phyloP scores from a whole-genome alignment of 1,284 basidiomycete genomes.

The Bondarzewia mesenterica region DNA sequence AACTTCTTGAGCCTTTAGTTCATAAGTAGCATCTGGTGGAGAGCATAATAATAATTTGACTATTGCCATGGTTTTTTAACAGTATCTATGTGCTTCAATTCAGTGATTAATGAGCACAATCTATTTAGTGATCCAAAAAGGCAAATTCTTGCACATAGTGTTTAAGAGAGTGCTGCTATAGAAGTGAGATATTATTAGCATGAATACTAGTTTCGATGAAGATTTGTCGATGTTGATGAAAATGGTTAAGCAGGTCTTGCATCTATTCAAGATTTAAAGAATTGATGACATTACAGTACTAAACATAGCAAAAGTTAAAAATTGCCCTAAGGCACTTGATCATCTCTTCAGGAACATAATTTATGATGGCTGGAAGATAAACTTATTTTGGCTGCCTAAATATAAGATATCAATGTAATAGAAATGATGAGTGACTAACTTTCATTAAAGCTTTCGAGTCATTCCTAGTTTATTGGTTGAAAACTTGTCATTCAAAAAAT shows the following conservation, averaged over 20 bases:
- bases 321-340: background rate
- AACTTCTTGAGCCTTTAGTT: constrained; percentile 14
- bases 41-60: constrained; percentile 13
- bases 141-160: background rate
- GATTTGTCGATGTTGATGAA: background rate
- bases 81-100: constrained; percentile 8
- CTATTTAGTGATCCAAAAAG: constrained; percentile 2
- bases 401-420: background rate
- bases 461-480: constrained; percentile 3
- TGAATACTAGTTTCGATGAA: background rate
- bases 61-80: constrained; percentile 14
- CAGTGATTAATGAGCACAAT: constrained; percentile 4
- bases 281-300: background rate
- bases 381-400: background rate
- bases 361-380: constrained; percentile 3
- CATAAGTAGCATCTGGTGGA: constrained; percentile 18
- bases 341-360: background rate
- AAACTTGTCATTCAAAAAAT: constrained; percentile 2
- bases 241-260: background rate
- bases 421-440: background rate
- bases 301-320: constrained; percentile 3
- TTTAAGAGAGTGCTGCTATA: background rate
- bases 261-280: background rate
- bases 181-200: constrained; percentile 1
- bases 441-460: constrained; percentile 5